Evolutionary conservation across 495 filamentous ascomycete species (phyloP).

Genomic region (Tuber magnatum): DNA sequence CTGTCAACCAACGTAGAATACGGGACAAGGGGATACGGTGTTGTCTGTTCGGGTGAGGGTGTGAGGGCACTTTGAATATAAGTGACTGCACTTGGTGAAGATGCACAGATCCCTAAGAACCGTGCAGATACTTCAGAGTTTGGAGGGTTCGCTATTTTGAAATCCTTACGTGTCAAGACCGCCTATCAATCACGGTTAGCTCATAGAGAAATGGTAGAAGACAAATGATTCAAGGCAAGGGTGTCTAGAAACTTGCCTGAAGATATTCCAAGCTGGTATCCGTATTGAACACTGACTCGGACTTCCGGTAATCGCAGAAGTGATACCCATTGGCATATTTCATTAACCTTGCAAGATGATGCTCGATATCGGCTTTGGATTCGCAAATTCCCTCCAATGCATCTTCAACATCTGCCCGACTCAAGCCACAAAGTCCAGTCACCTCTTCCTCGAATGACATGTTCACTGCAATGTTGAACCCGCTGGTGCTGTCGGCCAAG

Average conservation of each 20-base stretch:
- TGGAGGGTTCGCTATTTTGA: not conserved
- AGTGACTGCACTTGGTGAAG: not conserved
- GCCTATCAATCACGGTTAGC: not conserved
- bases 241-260: not conserved
- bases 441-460: constrained; percentile 1
- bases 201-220: not conserved
- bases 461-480: constrained; percentile 6
- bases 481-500: not conserved
- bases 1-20: not conserved
- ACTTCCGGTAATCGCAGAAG: not conserved
- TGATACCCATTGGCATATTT: constrained; percentile 5
- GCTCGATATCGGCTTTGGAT: not conserved
- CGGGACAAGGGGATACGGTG: not conserved
- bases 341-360: not conserved
- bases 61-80: constrained; percentile 8
- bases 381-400: constrained; percentile 4
- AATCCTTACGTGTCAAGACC: not conserved
- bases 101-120: not conserved
- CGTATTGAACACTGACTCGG: not conserved
- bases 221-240: not conserved
- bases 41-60: not conserved
- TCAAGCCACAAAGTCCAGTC: constrained; percentile 9
- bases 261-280: constrained; percentile 8
- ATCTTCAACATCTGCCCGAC: not conserved
- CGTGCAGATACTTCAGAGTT: not conserved